phyloP scores from a whole-genome alignment of 345 rosid genomes.

The Moringa oleifera region DNA sequence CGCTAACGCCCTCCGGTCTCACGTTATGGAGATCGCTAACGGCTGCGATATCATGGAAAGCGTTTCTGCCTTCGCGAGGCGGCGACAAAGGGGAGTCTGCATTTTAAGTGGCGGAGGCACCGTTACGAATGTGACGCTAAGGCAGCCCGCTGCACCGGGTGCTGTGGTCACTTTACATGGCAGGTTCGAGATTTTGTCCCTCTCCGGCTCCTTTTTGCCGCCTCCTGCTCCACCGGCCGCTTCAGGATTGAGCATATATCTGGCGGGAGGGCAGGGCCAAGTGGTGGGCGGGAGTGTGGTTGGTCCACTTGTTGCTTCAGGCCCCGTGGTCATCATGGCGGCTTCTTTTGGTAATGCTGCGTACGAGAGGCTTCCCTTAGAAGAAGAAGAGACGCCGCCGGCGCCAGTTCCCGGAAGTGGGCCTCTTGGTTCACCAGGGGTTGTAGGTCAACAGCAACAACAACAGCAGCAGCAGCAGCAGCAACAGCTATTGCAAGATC shows the following conservation, averaged over 20 bases:
- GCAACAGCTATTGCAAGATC: conserved; percentile 67
- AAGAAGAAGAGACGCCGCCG: conserved; percentile 54
- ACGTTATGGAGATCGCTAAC: conserved; percentile 78
- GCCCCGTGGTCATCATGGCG: conserved; percentile 90
- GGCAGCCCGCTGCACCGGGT: conserved; percentile 78
- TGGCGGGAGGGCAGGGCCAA: conserved; percentile 98
- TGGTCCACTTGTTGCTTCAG: conserved; percentile 74
- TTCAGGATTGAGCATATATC: conserved; percentile 70
- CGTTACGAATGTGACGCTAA: conserved; percentile 70
- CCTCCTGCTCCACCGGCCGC: conserved; percentile 97
- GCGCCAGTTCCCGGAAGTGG: conserved; percentile 23
- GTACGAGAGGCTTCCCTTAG: conserved; percentile 80
- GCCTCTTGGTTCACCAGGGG: conserved; percentile 35
- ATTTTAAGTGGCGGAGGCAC: conserved; percentile 85
- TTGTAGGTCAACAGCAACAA: conserved; percentile 27
- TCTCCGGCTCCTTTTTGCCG: conserved; percentile 84
- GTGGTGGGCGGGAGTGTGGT: conserved; percentile 91
- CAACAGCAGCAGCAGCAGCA: conserved; percentile 61
- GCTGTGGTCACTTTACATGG: conserved; percentile 84
- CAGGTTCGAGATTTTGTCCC: conserved; percentile 83
- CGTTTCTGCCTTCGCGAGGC: conserved; percentile 64
- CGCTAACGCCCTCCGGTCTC: conserved; percentile 92
- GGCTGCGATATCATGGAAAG: conserved; percentile 83
- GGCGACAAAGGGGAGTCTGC: conserved; percentile 84
- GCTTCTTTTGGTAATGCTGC: conserved; percentile 99